phyloP scores from a whole-genome alignment of 768 basidiomycete species.

The Lactarius quietus region DNA sequence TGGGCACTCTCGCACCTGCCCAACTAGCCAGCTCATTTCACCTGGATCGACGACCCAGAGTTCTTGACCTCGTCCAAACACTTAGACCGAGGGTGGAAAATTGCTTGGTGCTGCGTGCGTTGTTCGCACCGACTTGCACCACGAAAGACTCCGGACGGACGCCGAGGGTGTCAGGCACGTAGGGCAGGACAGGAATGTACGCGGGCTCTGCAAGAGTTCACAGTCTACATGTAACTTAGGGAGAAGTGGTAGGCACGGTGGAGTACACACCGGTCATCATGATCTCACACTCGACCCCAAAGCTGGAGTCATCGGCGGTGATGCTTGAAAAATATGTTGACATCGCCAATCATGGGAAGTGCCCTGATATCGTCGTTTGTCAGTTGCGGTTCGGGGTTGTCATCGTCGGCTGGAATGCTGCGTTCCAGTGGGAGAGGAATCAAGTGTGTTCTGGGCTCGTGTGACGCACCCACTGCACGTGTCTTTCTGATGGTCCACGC shows the following conservation, averaged over 20 bases:
- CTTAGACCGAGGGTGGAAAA: conserved; percentile 77
- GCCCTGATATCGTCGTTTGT: conserved; percentile 33
- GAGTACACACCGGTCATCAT: conserved; percentile 77
- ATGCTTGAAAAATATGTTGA: conserved; percentile 82
- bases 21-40: conserved; percentile 1
- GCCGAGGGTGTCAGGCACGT: conserved; percentile 47
- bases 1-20: conserved; percentile 11
- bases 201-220: conserved; percentile 51
- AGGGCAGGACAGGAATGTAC: conserved; percentile 65
- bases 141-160: conserved; percentile 53
- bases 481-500: no score
- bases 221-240: no score
- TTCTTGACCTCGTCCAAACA: conserved; percentile 86
- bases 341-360: conserved; percentile 86
- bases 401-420: no score
- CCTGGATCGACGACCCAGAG: conserved; percentile 38
- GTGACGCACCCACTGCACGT: no score
- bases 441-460: conserved; percentile 64
- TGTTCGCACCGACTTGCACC: conserved; percentile 74
- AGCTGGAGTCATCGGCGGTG: conserved; percentile 33
- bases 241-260: not conserved
- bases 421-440: no score
- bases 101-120: conserved; percentile 58
- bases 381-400: conserved; percentile 10
- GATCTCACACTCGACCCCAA: conserved; percentile 82